Evolutionary conservation across 768 basidiomycete genomes (phyloP).

Genomic region (Roridomyces roridus): DNA sequence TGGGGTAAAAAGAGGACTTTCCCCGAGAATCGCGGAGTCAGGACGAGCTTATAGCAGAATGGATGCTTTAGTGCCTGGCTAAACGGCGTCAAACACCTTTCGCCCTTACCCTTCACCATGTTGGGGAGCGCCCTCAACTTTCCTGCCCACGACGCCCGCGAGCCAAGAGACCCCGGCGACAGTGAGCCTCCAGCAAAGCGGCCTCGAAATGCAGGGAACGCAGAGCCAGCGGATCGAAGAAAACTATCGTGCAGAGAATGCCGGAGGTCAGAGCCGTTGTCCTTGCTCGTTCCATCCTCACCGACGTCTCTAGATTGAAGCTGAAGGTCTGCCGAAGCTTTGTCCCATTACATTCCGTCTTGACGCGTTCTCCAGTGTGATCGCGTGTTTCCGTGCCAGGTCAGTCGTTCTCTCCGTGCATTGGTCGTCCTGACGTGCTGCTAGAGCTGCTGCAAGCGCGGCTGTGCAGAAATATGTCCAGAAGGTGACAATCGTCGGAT

Average conservation of each 20-base stretch:
- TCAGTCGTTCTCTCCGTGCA: slow-evolving; percentile 25
- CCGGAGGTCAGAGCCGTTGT: slow-evolving; percentile 42
- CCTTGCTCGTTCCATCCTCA: background rate
- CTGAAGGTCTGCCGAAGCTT: slow-evolving; percentile 51
- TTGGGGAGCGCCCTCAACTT: slow-evolving; percentile 25
- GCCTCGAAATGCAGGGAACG: slow-evolving; percentile 33
- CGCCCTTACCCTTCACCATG: slow-evolving; percentile 22
- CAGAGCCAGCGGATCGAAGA: slow-evolving; percentile 45
- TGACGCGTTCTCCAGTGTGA: slow-evolving; percentile 48
- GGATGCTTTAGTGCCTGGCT: slow-evolving; percentile 15
- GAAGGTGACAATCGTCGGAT: slow-evolving; percentile 37
- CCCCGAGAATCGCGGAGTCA: background rate
- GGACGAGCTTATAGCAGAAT: slow-evolving; percentile 16
- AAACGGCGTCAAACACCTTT: slow-evolving; percentile 10
- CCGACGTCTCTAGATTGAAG: slow-evolving; percentile 44
- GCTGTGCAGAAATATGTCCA: slow-evolving; percentile 63
- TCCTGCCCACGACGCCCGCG: slow-evolving; percentile 30
- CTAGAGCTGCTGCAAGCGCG: slow-evolving; percentile 68
- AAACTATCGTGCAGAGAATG: slow-evolving; percentile 59
- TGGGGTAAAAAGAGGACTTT: background rate
- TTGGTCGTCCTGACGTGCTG: slow-evolving; percentile 21
- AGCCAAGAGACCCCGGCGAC: no score
- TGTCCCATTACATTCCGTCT: background rate
- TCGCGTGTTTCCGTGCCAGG: slow-evolving; percentile 69
- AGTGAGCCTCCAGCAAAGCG: slow-evolving; percentile 38